Evolutionary conservation across 257 asterid genomes (phyloP).

Genomic region (Anisodus acutangulus): DNA sequence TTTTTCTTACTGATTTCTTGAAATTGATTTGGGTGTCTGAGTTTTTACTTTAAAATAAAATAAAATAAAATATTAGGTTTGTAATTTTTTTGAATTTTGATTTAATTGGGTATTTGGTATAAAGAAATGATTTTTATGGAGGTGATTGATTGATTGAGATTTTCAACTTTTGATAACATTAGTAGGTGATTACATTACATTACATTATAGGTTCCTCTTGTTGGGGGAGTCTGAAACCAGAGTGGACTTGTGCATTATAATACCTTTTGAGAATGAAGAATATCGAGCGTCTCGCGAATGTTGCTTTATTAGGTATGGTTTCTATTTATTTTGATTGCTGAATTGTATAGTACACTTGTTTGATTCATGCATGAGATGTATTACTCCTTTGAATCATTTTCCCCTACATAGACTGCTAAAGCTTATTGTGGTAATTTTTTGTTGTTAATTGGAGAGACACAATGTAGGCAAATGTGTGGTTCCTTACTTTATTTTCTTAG

Average conservation of each 20-base stretch:
- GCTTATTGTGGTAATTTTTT: not conserved
- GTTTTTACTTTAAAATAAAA: not conserved
- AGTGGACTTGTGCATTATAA: not conserved
- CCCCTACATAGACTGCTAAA: not conserved
- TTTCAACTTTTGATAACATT: slow-evolving; percentile 5
- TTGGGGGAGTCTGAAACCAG: not conserved
- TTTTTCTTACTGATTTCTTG: not conserved
- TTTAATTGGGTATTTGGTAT: not conserved
- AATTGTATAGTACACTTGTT: not conserved
- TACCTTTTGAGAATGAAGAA: slow-evolving; percentile 40
- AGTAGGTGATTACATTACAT: not conserved
- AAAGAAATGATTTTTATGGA: not conserved
- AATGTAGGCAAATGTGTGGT: not conserved
- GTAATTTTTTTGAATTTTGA: not conserved
- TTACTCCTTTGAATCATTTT: not conserved
- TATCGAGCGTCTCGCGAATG: slow-evolving; percentile 48
- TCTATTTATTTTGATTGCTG: not conserved
- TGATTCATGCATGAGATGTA: not conserved
- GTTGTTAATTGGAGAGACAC: not conserved
- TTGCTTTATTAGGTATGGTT: slow-evolving; percentile 50
- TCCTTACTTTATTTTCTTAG: not conserved
- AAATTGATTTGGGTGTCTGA: not conserved
- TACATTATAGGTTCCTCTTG: not conserved
- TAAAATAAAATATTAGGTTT: not conserved
- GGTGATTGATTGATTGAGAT: not conserved